Evolutionary conservation across 495 filamentous ascomycete genomes (phyloP).

Genomic region (Tuber borchii): DNA sequence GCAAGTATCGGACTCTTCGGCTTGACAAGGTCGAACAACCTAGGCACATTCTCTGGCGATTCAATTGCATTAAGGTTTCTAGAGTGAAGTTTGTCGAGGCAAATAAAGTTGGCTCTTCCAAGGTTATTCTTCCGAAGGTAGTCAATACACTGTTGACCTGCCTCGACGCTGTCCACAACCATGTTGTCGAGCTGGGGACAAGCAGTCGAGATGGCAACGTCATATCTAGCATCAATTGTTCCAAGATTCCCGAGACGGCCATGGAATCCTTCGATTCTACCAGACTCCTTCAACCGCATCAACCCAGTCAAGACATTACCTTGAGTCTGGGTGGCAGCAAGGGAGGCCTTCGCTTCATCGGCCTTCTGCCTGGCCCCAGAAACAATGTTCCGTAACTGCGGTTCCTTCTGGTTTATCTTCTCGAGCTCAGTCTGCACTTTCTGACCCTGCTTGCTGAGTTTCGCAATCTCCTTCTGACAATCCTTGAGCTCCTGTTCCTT

Average conservation of each 20-base stretch:
- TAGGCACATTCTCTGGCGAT: slow-evolving; percentile 85
- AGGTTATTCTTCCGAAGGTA: slow-evolving; percentile 95
- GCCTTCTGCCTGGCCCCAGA: slow-evolving; percentile 87
- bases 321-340: slow-evolving; percentile 82
- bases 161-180: slow-evolving; percentile 89
- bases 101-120: slow-evolving; percentile 94
- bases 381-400: slow-evolving; percentile 68
- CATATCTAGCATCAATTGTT: slow-evolving; percentile 89
- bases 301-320: slow-evolving; percentile 85
- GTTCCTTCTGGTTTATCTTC: slow-evolving; percentile 66
- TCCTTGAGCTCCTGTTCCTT: slow-evolving; percentile 72
- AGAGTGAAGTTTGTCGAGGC: slow-evolving; percentile 73
- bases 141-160: slow-evolving; percentile 94
- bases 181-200: slow-evolving; percentile 88
- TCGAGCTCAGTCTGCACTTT: slow-evolving; percentile 64
- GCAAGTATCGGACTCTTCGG: slow-evolving; percentile 77
- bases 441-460: slow-evolving; percentile 65
- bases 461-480: slow-evolving; percentile 62
- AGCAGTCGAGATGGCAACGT: slow-evolving; percentile 93
- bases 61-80: slow-evolving; percentile 69
- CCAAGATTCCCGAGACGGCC: slow-evolving; percentile 91
- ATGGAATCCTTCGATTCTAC: slow-evolving; percentile 92
- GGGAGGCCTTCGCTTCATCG: slow-evolving; percentile 83
- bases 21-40: slow-evolving; percentile 87
- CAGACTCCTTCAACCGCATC: slow-evolving; percentile 92